Conservation (phyloP, 2,329 filamentous ascomycete species). For the Dendryphion nanum region DNA sequence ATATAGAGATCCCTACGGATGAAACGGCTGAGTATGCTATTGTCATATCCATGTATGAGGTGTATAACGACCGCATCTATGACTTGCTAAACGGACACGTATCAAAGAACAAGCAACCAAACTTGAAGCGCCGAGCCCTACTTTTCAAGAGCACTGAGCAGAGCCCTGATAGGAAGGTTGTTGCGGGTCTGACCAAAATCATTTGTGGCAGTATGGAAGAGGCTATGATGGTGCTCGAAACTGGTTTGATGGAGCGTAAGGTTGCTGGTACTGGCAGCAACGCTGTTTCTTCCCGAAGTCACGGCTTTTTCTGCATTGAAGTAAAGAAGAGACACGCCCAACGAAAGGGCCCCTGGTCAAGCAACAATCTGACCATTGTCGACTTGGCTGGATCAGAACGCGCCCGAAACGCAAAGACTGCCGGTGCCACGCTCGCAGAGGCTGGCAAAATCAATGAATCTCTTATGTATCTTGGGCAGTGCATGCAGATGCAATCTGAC, state of each 20-base stretch:
- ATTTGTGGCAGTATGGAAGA: constrained; percentile 80
- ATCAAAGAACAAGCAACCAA: constrained; percentile 53
- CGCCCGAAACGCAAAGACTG: constrained; percentile 89
- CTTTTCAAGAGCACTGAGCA: constrained; percentile 90
- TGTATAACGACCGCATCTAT: constrained; percentile 98
- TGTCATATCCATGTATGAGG: constrained; percentile 96
- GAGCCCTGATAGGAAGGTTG: constrained; percentile 88
- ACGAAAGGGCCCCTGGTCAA: constrained; percentile 64
- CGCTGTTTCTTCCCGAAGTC: constrained; percentile 85
- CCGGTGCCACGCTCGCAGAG: constrained; percentile 87
- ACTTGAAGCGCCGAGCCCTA: constrained; percentile 68
- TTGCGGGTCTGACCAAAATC: constrained; percentile 87
- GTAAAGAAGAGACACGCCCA: constrained; percentile 74
- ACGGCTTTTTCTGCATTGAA: constrained; percentile 95
- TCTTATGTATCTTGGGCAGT: constrained; percentile 96
- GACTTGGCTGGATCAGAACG: constrained; percentile 94
- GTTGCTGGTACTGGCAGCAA: constrained; percentile 92
- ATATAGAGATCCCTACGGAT: constrained; percentile 66
- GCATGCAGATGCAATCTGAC: constrained; percentile 91
- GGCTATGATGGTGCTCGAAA: constrained; percentile 85
- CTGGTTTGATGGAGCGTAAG: constrained; percentile 79
- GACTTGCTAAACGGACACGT: constrained; percentile 72
- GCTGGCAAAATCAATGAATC: constrained; percentile 98
- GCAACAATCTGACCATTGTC: constrained; percentile 80
- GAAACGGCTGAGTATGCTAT: constrained; percentile 77